Conservation (phyloP, 345 rosid genomes). For the Firmiana major region DNA sequence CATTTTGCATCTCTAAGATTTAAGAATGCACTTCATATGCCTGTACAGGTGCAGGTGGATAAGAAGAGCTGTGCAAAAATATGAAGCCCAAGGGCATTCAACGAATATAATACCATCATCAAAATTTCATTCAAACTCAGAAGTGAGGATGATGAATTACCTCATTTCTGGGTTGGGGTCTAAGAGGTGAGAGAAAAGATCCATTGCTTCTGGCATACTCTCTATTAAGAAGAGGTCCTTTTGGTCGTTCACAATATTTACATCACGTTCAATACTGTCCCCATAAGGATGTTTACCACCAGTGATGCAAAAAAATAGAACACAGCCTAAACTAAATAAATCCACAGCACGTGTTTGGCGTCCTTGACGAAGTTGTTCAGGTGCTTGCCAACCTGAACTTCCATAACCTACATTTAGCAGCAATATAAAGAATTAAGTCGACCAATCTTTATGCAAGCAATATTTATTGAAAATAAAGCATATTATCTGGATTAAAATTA, state of each 20-base stretch:
- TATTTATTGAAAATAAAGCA: neutral
- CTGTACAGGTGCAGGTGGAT: neutral
- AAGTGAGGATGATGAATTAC: conserved; percentile 21
- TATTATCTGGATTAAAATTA: neutral
- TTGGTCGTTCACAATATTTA: conserved; percentile 54
- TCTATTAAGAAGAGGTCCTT: conserved; percentile 63
- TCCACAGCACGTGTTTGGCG: conserved; percentile 77
- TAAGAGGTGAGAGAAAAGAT: conserved; percentile 58
- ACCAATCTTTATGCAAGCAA: neutral
- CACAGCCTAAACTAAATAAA: conserved; percentile 74
- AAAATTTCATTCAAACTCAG: neutral
- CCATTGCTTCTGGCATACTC: conserved; percentile 60
- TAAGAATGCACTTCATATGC: conserved; percentile 2
- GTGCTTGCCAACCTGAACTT: conserved; percentile 90
- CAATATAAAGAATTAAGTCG: neutral
- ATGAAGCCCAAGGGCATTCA: neutral
- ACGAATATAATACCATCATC: neutral
- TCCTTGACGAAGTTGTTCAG: conserved; percentile 69
- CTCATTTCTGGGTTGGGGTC: conserved; percentile 49
- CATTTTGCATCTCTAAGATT: neutral
- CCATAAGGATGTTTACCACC: conserved; percentile 78
- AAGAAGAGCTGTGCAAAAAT: neutral
- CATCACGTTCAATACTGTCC: conserved; percentile 60
- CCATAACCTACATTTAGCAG: conserved; percentile 51
- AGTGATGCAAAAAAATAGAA: conserved; percentile 70